These are phyloP conservation scores for Calcarisporium arbuscula DNA, from an alignment of 2,329 filamentous ascomycete genomes.

Conservation along the genomic window DNA sequence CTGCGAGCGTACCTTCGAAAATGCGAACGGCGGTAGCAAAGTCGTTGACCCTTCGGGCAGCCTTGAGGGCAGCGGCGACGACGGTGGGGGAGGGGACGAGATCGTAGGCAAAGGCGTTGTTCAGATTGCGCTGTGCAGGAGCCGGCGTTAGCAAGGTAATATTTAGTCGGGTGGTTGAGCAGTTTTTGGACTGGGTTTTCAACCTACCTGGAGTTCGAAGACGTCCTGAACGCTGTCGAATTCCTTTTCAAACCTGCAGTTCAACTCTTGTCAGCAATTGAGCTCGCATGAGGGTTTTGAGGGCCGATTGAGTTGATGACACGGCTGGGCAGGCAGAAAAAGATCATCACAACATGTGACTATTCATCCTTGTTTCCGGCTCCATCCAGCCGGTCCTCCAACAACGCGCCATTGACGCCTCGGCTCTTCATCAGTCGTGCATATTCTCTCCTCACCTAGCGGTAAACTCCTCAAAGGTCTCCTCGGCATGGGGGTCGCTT, in stretches of 20 bases:
- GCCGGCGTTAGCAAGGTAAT: constrained; percentile 20
- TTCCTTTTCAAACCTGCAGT: constrained; percentile 92
- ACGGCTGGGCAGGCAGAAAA: no score
- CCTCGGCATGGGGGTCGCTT: constrained; percentile 68
- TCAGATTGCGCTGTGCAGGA: constrained; percentile 68
- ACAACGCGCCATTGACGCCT: no score
- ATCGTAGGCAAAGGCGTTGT: constrained; percentile 99
- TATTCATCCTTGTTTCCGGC: no score
- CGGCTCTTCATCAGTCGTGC: not conserved
- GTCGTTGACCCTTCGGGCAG: constrained; percentile 94
- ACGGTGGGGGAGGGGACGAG: constrained; percentile 92
- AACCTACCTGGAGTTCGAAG: constrained; percentile 94
- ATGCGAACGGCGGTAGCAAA: constrained; percentile 96
- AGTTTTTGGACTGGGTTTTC: no score
- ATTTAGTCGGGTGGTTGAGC: no score
- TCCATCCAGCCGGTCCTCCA: no score
- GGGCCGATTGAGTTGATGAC: no score
- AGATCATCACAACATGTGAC: no score
- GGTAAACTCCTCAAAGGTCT: constrained; percentile 98
- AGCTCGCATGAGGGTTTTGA: not conserved
- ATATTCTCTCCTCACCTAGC: constrained; percentile 64
- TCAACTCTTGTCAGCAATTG: constrained; percentile 21
- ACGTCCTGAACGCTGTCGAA: constrained; percentile 97
- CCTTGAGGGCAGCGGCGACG: constrained; percentile 83
- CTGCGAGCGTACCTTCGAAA: constrained; percentile 74